phyloP scores from a whole-genome alignment of 208 protist species.

The Angomonas ambiguus region DNA sequence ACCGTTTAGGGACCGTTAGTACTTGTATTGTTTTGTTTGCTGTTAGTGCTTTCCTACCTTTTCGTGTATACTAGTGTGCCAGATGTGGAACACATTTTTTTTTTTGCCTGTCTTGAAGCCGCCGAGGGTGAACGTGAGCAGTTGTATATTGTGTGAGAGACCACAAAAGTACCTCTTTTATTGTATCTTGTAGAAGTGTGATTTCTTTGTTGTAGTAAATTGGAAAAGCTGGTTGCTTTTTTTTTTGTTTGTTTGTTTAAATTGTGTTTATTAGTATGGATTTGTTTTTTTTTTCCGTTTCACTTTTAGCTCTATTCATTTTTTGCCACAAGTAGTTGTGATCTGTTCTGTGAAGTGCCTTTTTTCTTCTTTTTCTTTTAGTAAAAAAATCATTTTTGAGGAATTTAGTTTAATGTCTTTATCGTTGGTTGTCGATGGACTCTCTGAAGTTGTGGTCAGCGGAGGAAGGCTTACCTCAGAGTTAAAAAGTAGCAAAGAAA shows the following conservation, averaged over 20 bases:
- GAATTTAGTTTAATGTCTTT: neutral
- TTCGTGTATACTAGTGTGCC: neutral
- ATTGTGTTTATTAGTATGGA: conserved; percentile 6
- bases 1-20: neutral
- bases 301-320: neutral
- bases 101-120: no score
- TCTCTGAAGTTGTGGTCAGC: neutral
- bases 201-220: no score
- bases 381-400: conserved; percentile 6
- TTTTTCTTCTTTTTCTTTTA: conserved; percentile 16
- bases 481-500: neutral
- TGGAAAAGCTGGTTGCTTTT: no score
- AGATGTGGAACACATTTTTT: no score
- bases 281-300: neutral
- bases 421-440: neutral
- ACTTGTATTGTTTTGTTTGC: conserved; percentile 6
- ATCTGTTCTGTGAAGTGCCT: no score
- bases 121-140: no score
- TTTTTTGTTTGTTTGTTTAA: conserved; percentile 11
- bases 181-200: no score
- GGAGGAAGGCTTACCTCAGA: neutral
- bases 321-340: neutral
- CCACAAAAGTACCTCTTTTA: no score
- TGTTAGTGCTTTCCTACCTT: no score
- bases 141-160: no score